A percentile compares a stretch with the other conserved stretches of the same genome.
phyloP scores from a whole-genome alignment of 495 filamentous ascomycete species.

The Hamigera avellanea region DNA sequence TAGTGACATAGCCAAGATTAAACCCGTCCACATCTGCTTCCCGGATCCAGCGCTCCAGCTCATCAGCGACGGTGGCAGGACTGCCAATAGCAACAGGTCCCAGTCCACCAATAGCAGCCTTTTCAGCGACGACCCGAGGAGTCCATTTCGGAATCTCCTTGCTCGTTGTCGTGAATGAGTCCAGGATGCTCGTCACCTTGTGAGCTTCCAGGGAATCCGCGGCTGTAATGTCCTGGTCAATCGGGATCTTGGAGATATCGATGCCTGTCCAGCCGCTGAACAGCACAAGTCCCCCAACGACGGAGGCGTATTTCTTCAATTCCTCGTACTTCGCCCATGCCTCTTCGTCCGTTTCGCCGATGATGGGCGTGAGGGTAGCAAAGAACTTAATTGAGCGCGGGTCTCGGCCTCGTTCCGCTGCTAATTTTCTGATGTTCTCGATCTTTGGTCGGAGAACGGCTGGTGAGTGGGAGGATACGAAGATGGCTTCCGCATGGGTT shows the following conservation, averaged over 20 bases:
- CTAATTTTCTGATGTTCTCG: conserved; percentile 40
- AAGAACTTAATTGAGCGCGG: conserved; percentile 49
- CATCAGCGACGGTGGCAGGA: conserved; percentile 42
- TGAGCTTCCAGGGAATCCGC: conserved; percentile 41
- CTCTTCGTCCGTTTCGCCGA: conserved; percentile 46
- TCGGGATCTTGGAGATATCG: conserved; percentile 43
- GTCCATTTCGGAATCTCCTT: conserved; percentile 42
- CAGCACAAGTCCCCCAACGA: conserved; percentile 44
- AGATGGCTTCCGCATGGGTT: conserved; percentile 52
- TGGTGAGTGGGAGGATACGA: conserved; percentile 45
- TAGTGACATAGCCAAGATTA: conserved; percentile 42
- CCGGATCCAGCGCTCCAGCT: conserved; percentile 45
- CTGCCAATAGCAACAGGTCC: conserved; percentile 43
- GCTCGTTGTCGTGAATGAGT: conserved; percentile 37
- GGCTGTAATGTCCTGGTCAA: conserved; percentile 44
- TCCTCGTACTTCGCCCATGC: conserved; percentile 41
- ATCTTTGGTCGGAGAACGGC: conserved; percentile 39
- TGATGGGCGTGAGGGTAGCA: conserved; percentile 43
- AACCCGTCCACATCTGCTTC: conserved; percentile 54
- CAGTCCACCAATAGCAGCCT: conserved; percentile 45
- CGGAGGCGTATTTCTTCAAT: conserved; percentile 37
- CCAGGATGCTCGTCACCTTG: conserved; percentile 39
- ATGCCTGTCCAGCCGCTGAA: conserved; percentile 54
- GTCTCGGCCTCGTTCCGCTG: conserved; percentile 39
- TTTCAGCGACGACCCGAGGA: conserved; percentile 39